Percentiles rank a stretch among this genome's conserved stretches.
Conservation (phyloP, 352 stramenopile species). For the Pythium sukuiense region DNA sequence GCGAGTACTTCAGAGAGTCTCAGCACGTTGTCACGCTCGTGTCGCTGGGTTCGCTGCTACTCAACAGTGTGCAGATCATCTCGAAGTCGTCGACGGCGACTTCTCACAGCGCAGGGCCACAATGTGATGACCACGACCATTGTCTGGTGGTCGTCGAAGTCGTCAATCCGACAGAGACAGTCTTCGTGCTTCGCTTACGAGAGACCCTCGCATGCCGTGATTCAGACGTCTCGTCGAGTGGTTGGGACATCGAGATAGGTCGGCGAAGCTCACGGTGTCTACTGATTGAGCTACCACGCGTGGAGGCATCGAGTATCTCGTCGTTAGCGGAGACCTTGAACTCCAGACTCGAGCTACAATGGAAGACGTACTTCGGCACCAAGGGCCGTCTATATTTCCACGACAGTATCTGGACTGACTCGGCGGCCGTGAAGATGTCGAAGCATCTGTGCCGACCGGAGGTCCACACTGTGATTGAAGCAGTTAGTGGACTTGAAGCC, state of each 20-base stretch:
- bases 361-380: slow-evolving; percentile 33
- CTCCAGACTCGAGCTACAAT: slow-evolving; percentile 12
- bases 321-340: slow-evolving; percentile 19
- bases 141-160: slow-evolving; percentile 55
- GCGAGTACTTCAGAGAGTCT: slow-evolving; percentile 52
- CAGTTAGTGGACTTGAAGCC: neutral
- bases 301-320: neutral
- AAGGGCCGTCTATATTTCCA: slow-evolving; percentile 20
- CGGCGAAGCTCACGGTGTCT: slow-evolving; percentile 24
- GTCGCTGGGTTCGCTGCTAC: slow-evolving; percentile 47
- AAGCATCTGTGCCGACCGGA: slow-evolving; percentile 15
- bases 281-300: slow-evolving; percentile 20
- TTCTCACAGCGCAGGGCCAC: neutral
- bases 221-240: neutral
- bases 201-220: neutral
- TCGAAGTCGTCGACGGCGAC: slow-evolving; percentile 13
- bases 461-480: slow-evolving; percentile 3
- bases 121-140: slow-evolving; percentile 39
- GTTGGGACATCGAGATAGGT: slow-evolving; percentile 31
- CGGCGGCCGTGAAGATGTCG: neutral
- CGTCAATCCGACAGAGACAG: slow-evolving; percentile 70
- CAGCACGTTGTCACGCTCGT: slow-evolving; percentile 48
- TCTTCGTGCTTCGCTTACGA: slow-evolving; percentile 50
- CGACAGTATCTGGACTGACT: slow-evolving; percentile 18
- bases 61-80: slow-evolving; percentile 41